Percentiles rank a stretch among this genome's conserved stretches.
Conservation (phyloP, 2,329 filamentous ascomycete species). For the Beauveria scarabaeidicola region DNA sequence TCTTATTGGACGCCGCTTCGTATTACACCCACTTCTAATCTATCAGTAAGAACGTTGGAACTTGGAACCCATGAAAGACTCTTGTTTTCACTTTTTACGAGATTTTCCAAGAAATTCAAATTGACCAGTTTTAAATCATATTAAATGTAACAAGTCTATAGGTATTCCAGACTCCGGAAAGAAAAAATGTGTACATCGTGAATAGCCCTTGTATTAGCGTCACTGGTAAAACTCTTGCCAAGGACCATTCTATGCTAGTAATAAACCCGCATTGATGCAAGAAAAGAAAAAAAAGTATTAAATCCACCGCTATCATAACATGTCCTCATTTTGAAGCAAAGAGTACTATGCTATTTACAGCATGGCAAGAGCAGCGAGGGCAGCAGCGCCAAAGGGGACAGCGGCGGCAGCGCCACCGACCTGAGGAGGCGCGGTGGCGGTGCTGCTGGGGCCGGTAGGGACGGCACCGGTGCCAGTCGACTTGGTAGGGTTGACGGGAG, state of each 20-base stretch:
- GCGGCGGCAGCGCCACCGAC: conserved; percentile 4
- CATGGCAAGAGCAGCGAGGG: conserved; percentile 8
- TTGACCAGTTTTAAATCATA: not conserved
- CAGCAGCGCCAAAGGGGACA: conserved; percentile 9
- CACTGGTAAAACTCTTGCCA: not conserved
- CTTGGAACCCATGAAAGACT: not conserved
- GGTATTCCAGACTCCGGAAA: conserved; percentile 9
- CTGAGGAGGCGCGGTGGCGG: conserved; percentile 50
- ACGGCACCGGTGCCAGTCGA: conserved; percentile 64
- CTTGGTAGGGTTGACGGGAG: conserved; percentile 44
- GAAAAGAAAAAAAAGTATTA: conserved; percentile 6
- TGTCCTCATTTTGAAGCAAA: conserved; percentile 10
- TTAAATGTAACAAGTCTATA: conserved; percentile 11
- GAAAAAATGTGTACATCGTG: conserved; percentile 7
- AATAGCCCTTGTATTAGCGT: conserved; percentile 8
- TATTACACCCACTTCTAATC: not conserved
- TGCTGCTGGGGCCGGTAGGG: conserved; percentile 44
- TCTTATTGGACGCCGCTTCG: not conserved
- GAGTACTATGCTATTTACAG: conserved; percentile 12
- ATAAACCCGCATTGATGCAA: not conserved
- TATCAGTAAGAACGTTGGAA: too few relatives aligned
- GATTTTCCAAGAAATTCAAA: not conserved
- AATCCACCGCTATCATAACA: conserved; percentile 11
- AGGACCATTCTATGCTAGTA: conserved; percentile 9
- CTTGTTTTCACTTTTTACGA: not conserved